Conservation (phyloP, 1,284 basidiomycete species). For the Tilletia indica region DNA sequence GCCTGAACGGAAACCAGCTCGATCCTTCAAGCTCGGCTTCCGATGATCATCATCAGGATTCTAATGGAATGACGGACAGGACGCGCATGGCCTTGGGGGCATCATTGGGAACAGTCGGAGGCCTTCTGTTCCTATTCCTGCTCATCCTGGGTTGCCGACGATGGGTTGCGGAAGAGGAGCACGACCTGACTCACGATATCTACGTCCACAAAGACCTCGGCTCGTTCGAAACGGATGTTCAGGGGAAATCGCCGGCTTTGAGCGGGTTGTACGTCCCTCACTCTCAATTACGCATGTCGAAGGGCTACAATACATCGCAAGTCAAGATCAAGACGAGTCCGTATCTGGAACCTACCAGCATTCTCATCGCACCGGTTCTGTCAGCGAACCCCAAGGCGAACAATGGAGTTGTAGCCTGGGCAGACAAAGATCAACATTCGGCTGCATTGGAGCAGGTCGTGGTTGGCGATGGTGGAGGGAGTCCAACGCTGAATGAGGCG, state of each 20-base stretch:
- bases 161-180: conserved; percentile 37
- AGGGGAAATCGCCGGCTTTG: conserved; percentile 21
- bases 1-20: not conserved
- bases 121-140: conserved; percentile 34
- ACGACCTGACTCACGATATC: conserved; percentile 25
- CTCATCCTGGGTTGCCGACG: conserved; percentile 43
- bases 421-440: conserved; percentile 1
- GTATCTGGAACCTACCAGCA: conserved; percentile 28
- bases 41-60: conserved; percentile 8
- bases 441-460: not conserved
- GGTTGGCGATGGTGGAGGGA: conserved; percentile 1
- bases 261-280: conserved; percentile 5
- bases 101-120: conserved; percentile 38
- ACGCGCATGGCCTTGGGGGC: conserved; percentile 34
- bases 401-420: conserved; percentile 17
- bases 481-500: conserved; percentile 20
- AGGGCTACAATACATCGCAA: conserved; percentile 25
- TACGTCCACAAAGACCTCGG: conserved; percentile 10
- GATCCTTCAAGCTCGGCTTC: not conserved
- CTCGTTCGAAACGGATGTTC: conserved; percentile 31
- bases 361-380: not conserved
- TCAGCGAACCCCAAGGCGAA: conserved; percentile 3
- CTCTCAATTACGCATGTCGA: conserved; percentile 18
- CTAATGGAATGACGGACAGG: conserved; percentile 12
- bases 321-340: conserved; percentile 30